A percentile compares a stretch with the other conserved stretches of the same genome.
Conservation (phyloP, 495 filamentous ascomycete species). For the Aspergillus asperescens region DNA sequence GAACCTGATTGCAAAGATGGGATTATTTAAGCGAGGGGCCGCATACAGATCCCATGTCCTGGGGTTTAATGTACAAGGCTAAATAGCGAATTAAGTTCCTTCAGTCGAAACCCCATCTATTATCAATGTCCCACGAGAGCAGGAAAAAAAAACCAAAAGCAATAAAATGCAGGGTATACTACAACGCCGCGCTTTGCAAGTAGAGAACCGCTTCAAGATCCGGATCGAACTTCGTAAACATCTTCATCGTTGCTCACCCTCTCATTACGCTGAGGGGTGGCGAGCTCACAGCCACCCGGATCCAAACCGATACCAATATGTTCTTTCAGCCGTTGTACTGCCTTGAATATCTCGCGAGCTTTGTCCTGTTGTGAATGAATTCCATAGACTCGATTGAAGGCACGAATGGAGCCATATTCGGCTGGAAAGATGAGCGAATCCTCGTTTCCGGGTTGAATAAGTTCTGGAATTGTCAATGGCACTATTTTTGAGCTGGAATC, state of each 20-base stretch:
- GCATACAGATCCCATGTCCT: not conserved
- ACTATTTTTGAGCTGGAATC: conserved; percentile 8
- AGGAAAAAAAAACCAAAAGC: not conserved
- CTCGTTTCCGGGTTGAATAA: conserved; percentile 16
- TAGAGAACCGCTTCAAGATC: conserved; percentile 2
- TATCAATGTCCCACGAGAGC: too few species aligned
- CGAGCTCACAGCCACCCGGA: conserved; percentile 34
- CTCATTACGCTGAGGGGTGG: conserved; percentile 17
- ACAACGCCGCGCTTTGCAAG: not conserved
- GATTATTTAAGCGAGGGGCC: not conserved
- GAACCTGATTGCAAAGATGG: not conserved
- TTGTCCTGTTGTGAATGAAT: conserved; percentile 34
- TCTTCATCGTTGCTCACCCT: conserved; percentile 42
- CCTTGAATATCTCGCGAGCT: conserved; percentile 33
- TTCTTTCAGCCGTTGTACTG: conserved; percentile 41
- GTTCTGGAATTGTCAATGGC: conserved; percentile 22
- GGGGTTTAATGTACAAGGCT: not conserved
- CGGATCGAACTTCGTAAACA: conserved; percentile 30
- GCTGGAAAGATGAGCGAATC: conserved; percentile 37
- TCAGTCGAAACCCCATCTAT: not conserved
- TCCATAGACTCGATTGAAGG: conserved; percentile 37
- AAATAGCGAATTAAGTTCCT: not conserved
- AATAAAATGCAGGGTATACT: not conserved
- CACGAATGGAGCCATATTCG: conserved; percentile 26
- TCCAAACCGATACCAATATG: conserved; percentile 46